These are phyloP conservation scores for Oenanthe sinensis DNA, from an alignment of 129 eudicot genomes.

Conservation along the genomic window DNA sequence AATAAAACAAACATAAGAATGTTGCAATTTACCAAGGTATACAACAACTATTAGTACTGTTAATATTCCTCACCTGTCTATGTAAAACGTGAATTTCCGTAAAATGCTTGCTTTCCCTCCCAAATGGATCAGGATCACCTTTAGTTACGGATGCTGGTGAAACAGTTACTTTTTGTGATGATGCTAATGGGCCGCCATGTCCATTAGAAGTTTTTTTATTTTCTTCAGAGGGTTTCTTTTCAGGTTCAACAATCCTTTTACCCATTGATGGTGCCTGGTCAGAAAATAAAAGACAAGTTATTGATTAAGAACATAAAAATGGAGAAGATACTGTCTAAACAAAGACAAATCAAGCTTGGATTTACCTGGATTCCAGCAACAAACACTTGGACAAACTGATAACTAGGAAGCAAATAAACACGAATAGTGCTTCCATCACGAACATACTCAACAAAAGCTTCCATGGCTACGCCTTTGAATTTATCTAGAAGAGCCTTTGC, in stretches of 20 bases:
- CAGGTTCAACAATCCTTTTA: conserved; percentile 43
- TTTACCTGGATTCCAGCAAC: conserved; percentile 91
- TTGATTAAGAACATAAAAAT: not conserved
- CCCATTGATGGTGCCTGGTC: conserved; percentile 87
- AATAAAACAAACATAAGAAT: conserved; percentile 5
- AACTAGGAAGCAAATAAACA: conserved; percentile 84
- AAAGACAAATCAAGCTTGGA: not conserved
- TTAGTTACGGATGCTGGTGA: conserved; percentile 45
- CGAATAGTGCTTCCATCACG: conserved; percentile 96
- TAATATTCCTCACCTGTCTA: conserved; percentile 61
- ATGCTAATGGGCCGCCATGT: conserved; percentile 3
- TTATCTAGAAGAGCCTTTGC: conserved; percentile 50
- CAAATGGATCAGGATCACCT: conserved; percentile 79
- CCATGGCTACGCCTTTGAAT: conserved; percentile 68
- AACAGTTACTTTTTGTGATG: conserved; percentile 39
- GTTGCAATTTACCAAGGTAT: not conserved
- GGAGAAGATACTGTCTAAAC: not conserved
- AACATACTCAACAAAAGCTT: conserved; percentile 88
- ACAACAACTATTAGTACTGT: not conserved
- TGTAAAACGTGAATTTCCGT: conserved; percentile 78
- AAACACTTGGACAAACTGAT: conserved; percentile 87
- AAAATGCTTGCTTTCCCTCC: conserved; percentile 86
- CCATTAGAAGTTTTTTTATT: conserved; percentile 55
- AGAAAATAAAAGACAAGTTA: not conserved
- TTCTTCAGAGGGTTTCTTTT: conserved; percentile 36